phyloP scores from a whole-genome alignment of 2,329 filamentous ascomycete genomes.

The Calonectria pseudoreteaudii region DNA sequence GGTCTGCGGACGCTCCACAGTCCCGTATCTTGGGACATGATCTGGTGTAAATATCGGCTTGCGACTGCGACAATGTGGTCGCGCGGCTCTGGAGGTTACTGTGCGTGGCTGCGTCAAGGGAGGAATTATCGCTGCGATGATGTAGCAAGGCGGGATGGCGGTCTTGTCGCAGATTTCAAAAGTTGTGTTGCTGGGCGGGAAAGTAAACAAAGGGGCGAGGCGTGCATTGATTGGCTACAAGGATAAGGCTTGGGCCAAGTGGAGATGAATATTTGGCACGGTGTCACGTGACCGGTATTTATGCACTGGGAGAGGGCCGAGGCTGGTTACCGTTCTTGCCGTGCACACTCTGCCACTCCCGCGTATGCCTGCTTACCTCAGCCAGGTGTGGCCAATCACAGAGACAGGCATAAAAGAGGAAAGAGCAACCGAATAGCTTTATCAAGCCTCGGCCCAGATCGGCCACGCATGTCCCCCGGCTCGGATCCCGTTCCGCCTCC shows the following conservation, averaged over 20 bases:
- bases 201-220: conserved; percentile 56
- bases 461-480: conserved; percentile 39
- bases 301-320: neutral
- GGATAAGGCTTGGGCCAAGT: neutral
- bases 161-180: conserved; percentile 30
- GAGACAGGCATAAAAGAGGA: neutral
- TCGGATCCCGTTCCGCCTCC: conserved; percentile 43
- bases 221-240: conserved; percentile 42
- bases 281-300: conserved; percentile 38
- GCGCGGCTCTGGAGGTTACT: conserved; percentile 22
- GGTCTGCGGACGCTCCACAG: conserved; percentile 93
- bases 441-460: conserved; percentile 48
- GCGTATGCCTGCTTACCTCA: conserved; percentile 9
- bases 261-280: conserved; percentile 20
- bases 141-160: conserved; percentile 38
- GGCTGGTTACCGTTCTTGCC: conserved; percentile 10
- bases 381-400: neutral
- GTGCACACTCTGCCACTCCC: neutral
- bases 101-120: conserved; percentile 4
- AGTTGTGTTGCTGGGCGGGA: conserved; percentile 52
- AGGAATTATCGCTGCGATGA: conserved; percentile 15
- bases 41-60: conserved; percentile 23
- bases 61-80: conserved; percentile 32
- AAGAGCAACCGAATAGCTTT: conserved; percentile 24
- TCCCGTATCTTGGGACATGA: conserved; percentile 88